phyloP scores from a whole-genome alignment of 192 early-diverging fungal genomes.

The Entomortierella lignicola region DNA sequence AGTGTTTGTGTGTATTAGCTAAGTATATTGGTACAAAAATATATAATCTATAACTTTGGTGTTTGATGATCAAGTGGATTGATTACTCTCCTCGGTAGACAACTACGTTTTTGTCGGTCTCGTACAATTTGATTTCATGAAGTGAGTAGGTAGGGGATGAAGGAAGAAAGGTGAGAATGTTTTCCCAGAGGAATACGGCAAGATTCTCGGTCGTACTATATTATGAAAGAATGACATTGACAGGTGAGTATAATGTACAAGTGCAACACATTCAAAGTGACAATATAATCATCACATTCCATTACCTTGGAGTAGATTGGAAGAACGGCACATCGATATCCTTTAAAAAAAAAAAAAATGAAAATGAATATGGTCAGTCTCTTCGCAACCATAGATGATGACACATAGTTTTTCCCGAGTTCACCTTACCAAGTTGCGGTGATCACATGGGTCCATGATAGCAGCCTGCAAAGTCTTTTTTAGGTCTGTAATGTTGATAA shows the following conservation, averaged over 20 bases:
- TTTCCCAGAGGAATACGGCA: constrained; percentile 86
- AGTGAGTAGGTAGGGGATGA: constrained; percentile 45
- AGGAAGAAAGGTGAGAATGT: constrained; percentile 54
- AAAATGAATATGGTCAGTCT: not conserved
- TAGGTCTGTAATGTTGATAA: constrained; percentile 83
- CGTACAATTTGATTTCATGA: constrained; percentile 72
- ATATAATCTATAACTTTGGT: not conserved
- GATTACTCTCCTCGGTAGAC: constrained; percentile 74
- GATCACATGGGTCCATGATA: constrained; percentile 86
- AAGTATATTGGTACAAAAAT: constrained; percentile 1
- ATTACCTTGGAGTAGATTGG: constrained; percentile 67
- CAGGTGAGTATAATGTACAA: too few species aligned
- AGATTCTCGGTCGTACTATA: constrained; percentile 91
- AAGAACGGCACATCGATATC: constrained; percentile 89
- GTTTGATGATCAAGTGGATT: too few species aligned
- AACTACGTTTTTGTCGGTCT: constrained; percentile 78
- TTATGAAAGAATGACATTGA: constrained; percentile 3
- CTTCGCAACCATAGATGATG: not conserved
- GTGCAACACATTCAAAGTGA: too few species aligned
- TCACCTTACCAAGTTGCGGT: constrained; percentile 78
- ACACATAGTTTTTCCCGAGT: not conserved
- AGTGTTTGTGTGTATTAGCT: not conserved
- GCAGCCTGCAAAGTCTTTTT: constrained; percentile 80
- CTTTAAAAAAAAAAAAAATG: constrained; percentile 33
- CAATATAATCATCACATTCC: not conserved